These are phyloP conservation scores for Nitzschia sp. DNA, from an alignment of 108 stramenopile species.

Conservation along the genomic window DNA sequence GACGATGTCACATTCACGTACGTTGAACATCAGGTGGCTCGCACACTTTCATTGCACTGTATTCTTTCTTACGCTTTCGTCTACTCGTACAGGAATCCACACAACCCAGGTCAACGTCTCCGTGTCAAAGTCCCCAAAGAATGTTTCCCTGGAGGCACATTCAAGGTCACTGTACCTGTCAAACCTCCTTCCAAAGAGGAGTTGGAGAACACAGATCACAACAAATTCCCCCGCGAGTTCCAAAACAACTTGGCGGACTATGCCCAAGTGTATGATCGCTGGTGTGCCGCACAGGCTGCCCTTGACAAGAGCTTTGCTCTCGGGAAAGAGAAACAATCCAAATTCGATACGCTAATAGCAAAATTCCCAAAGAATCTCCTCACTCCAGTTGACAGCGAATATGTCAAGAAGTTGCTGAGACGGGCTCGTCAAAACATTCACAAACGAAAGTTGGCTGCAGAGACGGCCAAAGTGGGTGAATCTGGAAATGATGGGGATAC, in stretches of 20 bases:
- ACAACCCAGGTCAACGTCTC: constrained; percentile 73
- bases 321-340: constrained; percentile 57
- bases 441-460: constrained; percentile 45
- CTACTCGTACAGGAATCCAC: constrained; percentile 62
- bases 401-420: constrained; percentile 65
- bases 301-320: constrained; percentile 48
- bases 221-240: constrained; percentile 62
- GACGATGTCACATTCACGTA: constrained; percentile 72
- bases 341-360: constrained; percentile 65
- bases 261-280: constrained; percentile 66
- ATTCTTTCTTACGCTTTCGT: constrained; percentile 4
- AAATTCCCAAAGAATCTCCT: constrained; percentile 67
- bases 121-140: constrained; percentile 74
- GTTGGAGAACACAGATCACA: constrained; percentile 41
- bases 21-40: constrained; percentile 20
- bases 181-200: constrained; percentile 22
- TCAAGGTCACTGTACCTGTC: constrained; percentile 70
- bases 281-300: constrained; percentile 57
- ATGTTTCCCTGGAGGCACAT: constrained; percentile 55
- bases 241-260: constrained; percentile 58
- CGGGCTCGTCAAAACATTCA: constrained; percentile 64
- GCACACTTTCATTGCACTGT: background rate
- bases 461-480: background rate
- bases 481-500: constrained; percentile 7
- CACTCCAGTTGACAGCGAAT: constrained; percentile 58